phyloP scores from a whole-genome alignment of 2,329 filamentous ascomycete genomes.

The Trichoderma koningii region DNA sequence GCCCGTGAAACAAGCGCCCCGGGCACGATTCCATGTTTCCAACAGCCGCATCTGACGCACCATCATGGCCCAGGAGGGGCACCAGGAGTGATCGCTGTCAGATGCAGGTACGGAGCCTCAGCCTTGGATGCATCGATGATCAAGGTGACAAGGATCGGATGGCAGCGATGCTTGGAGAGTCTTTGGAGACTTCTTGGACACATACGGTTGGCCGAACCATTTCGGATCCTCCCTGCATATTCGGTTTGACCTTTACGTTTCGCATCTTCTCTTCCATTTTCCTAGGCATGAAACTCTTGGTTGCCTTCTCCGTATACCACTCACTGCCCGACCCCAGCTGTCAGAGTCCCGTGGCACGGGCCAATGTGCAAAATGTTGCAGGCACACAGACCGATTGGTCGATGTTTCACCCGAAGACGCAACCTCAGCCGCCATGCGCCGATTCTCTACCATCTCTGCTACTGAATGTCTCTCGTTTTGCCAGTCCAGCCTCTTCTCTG shows the following conservation, averaged over 20 bases:
- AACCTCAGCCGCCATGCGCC: conserved; percentile 2
- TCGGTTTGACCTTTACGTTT: not conserved
- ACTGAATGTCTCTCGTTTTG: not conserved
- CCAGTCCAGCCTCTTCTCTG: not conserved
- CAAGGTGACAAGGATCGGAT: conserved; percentile 7
- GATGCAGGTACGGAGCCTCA: conserved; percentile 16
- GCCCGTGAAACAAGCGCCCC: too few species aligned
- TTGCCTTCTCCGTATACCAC: conserved; percentile 1
- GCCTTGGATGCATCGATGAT: conserved; percentile 3
- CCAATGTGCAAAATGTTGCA: not conserved
- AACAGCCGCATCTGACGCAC: not conserved
- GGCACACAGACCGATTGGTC: conserved; percentile 16
- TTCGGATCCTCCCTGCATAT: conserved; percentile 18
- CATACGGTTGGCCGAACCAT: not conserved
- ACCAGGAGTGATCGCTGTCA: not conserved
- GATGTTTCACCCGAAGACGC: not conserved
- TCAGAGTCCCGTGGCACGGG: conserved; percentile 11
- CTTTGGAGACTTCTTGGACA: too few species aligned
- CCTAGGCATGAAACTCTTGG: not conserved
- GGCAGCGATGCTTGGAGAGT: not conserved
- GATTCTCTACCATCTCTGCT: not conserved
- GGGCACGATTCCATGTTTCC: not conserved
- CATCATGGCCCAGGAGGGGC: not conserved
- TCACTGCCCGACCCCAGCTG: conserved; percentile 6
- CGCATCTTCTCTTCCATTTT: not conserved